Percentiles rank a stretch among this genome's conserved stretches.
These are phyloP conservation scores for Colletotrichum endophyticum DNA, from an alignment of 2,329 filamentous ascomycete species.

Conservation along the genomic window DNA sequence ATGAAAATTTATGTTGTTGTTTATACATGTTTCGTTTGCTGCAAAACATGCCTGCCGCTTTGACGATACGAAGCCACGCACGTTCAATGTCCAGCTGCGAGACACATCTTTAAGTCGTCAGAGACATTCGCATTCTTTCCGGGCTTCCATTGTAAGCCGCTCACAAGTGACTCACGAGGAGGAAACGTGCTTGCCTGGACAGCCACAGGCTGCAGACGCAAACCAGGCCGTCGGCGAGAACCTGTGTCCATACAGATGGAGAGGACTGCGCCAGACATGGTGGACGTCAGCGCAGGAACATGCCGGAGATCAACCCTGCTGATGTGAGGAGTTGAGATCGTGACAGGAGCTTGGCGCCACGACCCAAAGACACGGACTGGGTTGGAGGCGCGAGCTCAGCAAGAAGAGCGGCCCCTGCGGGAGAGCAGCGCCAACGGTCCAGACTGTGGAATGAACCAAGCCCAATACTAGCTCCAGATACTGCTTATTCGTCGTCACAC, in stretches of 20 bases:
- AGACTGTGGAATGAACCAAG: not conserved
- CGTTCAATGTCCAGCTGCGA: not conserved
- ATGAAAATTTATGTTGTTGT: not conserved
- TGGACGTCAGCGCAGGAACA: not conserved
- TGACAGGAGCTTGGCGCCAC: conserved; percentile 11
- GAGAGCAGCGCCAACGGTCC: not conserved
- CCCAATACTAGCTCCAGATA: not conserved
- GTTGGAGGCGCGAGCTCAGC: not conserved
- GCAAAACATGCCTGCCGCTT: not conserved
- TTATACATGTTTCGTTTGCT: not conserved
- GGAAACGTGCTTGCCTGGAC: not conserved
- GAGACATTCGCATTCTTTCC: not conserved
- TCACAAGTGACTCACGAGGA: not conserved
- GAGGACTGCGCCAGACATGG: not conserved
- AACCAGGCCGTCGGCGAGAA: not conserved
- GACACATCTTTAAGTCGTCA: not conserved
- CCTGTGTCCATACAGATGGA: not conserved
- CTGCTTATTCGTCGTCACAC: not conserved
- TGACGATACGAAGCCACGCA: not conserved
- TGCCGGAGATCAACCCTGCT: not conserved
- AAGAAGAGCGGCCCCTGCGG: not conserved
- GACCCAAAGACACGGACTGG: not conserved
- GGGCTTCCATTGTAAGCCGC: not conserved
- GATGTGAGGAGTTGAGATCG: not conserved
- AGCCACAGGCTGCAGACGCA: not conserved